Conservation (phyloP, 768 basidiomycete species). For the Suillus spraguei region DNA sequence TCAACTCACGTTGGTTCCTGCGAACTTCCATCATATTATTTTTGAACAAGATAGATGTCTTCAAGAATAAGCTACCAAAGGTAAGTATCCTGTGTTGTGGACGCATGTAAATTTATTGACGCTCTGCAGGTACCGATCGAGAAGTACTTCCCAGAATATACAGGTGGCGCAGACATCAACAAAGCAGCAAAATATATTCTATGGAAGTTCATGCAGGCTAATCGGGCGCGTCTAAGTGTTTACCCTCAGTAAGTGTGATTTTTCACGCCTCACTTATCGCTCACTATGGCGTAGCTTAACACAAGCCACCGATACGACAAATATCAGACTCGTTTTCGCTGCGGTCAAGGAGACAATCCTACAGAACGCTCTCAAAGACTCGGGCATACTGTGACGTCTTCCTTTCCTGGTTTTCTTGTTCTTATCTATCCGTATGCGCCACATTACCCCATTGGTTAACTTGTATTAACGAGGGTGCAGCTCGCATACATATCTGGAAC, state of each 20-base stretch:
- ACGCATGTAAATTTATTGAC: not conserved
- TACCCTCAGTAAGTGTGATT: constrained; percentile 80
- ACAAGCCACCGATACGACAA: constrained; percentile 87
- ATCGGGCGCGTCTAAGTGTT: constrained; percentile 79
- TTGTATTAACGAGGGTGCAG: constrained; percentile 15
- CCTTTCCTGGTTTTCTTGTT: not conserved
- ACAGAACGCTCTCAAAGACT: constrained; percentile 85
- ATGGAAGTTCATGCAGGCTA: constrained; percentile 94
- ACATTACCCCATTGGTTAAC: constrained; percentile 6
- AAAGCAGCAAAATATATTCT: constrained; percentile 94
- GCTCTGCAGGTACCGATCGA: constrained; percentile 65
- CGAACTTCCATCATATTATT: constrained; percentile 68
- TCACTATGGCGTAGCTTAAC: constrained; percentile 55
- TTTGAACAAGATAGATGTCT: constrained; percentile 75
- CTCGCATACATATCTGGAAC: constrained; percentile 35
- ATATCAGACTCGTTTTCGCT: constrained; percentile 80
- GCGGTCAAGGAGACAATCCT: constrained; percentile 94
- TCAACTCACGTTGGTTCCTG: constrained; percentile 81
- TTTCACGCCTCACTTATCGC: not conserved
- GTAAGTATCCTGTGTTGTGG: constrained; percentile 11
- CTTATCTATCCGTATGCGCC: constrained; percentile 27
- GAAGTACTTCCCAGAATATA: constrained; percentile 84
- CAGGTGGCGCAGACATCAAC: constrained; percentile 87
- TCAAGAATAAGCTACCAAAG: constrained; percentile 73
- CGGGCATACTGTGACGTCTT: constrained; percentile 66